A percentile compares a stretch with the other conserved stretches of the same genome.
These are phyloP conservation scores for Trametes sp. DNA, from an alignment of 1,284 basidiomycete genomes.

Conservation along the genomic window DNA sequence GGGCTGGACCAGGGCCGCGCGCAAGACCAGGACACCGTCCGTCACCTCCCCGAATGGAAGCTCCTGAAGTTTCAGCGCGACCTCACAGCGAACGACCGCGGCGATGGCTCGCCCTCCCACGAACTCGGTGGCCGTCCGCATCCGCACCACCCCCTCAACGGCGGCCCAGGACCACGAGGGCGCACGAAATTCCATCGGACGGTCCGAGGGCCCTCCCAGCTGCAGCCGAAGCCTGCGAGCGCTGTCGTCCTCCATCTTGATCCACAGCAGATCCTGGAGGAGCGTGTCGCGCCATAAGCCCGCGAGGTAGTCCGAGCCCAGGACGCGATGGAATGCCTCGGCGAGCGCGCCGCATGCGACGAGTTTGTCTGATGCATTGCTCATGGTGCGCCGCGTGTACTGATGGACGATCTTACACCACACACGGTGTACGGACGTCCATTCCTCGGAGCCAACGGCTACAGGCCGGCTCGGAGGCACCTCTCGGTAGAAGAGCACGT, in stretches of 20 bases:
- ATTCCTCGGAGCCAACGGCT: background rate
- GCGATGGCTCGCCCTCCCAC: background rate
- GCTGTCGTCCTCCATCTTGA: no score
- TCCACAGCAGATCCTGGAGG: constrained; percentile 23
- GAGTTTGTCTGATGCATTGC: constrained; percentile 25
- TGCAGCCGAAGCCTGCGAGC: background rate
- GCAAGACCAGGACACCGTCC: background rate
- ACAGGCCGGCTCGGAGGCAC: background rate
- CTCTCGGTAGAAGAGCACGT: constrained; percentile 18
- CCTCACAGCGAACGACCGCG: background rate
- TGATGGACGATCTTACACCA: constrained; percentile 21
- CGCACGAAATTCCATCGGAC: constrained; percentile 6
- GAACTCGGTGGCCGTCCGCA: background rate
- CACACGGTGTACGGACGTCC: constrained; percentile 3
- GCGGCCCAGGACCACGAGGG: constrained; percentile 29
- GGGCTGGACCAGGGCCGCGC: background rate
- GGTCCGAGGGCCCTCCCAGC: background rate
- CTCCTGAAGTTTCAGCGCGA: background rate
- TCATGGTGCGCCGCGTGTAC: constrained; percentile 22
- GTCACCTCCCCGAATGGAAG: background rate
- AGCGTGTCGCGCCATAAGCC: constrained; percentile 25
- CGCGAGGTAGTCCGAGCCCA: constrained; percentile 24
- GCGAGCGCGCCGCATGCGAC: constrained; percentile 25
- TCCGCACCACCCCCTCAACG: background rate
- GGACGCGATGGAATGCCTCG: constrained; percentile 19